A percentile compares a stretch with the other conserved stretches of the same genome.
Conservation (phyloP, 176 grass and related monocot genomes). For the Echinochloa phyllopogon region DNA sequence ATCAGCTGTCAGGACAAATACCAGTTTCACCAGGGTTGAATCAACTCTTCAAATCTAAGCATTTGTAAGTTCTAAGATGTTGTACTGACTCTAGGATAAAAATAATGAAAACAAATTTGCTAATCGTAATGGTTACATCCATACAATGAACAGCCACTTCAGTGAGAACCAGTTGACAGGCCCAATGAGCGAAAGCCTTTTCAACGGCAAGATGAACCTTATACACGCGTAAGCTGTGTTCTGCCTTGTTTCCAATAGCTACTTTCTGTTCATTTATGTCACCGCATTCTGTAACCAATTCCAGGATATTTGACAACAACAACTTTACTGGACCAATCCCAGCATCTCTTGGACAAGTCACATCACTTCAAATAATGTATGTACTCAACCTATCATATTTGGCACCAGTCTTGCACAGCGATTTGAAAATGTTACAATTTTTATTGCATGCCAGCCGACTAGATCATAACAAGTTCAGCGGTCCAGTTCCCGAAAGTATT, state of each 20-base stretch:
- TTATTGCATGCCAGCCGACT: slow-evolving; percentile 61
- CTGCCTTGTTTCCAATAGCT: slow-evolving; percentile 6
- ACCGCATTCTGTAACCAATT: slow-evolving; percentile 35
- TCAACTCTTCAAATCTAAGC: slow-evolving; percentile 54
- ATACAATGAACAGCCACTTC: slow-evolving; percentile 75
- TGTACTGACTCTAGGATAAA: slow-evolving; percentile 33
- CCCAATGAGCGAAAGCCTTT: slow-evolving; percentile 56
- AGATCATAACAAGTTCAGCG: slow-evolving; percentile 66
- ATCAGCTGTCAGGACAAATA: slow-evolving; percentile 72
- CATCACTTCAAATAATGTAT: slow-evolving; percentile 75
- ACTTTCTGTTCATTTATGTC: slow-evolving; percentile 23
- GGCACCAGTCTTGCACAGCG: not conserved
- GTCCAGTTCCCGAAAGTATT: slow-evolving; percentile 61
- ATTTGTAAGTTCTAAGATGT: slow-evolving; percentile 71
- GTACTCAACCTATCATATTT: not conserved
- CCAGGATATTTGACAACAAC: slow-evolving; percentile 82
- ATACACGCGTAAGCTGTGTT: slow-evolving; percentile 70
- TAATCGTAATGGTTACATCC: slow-evolving; percentile 31
- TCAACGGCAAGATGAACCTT: slow-evolving; percentile 62
- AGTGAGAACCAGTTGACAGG: slow-evolving; percentile 85
- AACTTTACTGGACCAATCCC: slow-evolving; percentile 75
- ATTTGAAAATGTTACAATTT: slow-evolving; percentile 28
- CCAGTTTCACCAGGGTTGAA: slow-evolving; percentile 88
- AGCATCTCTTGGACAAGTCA: slow-evolving; percentile 48
- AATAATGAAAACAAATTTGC: slow-evolving; percentile 14